Evolutionary conservation across 2,329 filamentous ascomycete genomes (phyloP).

Genomic region (Trichoderma sp.): DNA sequence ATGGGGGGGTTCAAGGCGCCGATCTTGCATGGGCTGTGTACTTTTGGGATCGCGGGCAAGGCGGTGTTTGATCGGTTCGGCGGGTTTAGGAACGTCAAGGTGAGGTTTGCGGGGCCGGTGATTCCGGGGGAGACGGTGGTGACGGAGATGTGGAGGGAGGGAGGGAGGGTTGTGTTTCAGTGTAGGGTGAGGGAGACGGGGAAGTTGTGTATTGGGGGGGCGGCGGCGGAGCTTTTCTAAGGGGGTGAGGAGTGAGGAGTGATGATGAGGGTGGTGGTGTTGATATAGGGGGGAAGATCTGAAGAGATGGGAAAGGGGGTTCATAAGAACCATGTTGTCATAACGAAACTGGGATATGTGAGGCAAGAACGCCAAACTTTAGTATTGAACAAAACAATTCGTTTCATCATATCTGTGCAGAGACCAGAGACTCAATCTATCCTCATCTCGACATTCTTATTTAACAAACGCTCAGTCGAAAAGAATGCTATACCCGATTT

Average conservation of each 20-base stretch:
- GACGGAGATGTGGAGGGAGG: slow-evolving; percentile 94
- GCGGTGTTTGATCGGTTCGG: slow-evolving; percentile 84
- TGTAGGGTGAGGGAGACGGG: slow-evolving; percentile 89
- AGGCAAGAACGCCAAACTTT: no score
- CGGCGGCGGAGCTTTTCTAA: slow-evolving; percentile 70
- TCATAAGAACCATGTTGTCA: neutral
- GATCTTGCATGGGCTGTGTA: slow-evolving; percentile 96
- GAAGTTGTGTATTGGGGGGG: slow-evolving; percentile 81
- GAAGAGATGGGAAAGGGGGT: no score
- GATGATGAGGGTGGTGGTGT: no score
- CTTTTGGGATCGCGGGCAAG: slow-evolving; percentile 88
- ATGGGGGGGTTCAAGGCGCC: slow-evolving; percentile 92
- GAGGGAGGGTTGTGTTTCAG: slow-evolving; percentile 79
- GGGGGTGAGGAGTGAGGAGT: neutral
- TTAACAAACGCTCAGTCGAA: no score
- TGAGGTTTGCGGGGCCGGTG: slow-evolving; percentile 84
- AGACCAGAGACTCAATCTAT: neutral
- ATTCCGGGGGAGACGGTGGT: slow-evolving; percentile 85
- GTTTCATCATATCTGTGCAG: no score
- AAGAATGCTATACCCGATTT: no score
- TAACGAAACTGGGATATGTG: no score
- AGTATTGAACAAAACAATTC: no score
- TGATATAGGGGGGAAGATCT: neutral
- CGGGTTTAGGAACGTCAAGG: slow-evolving; percentile 86
- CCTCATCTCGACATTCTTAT: neutral